Conservation (phyloP, 352 stramenopile genomes). For the Phytophthora sp. region DNA sequence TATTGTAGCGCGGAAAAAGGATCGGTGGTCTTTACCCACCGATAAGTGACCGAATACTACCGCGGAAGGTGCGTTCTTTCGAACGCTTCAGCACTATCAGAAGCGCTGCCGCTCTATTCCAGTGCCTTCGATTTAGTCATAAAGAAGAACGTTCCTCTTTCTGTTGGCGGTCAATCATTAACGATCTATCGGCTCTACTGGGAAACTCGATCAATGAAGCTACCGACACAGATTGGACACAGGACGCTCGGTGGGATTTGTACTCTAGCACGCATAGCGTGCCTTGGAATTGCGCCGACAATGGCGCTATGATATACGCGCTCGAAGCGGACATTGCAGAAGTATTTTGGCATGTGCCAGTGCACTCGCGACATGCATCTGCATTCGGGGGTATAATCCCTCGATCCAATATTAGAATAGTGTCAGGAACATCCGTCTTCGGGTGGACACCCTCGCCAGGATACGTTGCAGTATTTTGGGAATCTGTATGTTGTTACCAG, state of each 20-base stretch:
- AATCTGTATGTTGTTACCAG: not conserved
- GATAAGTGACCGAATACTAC: conserved; percentile 14
- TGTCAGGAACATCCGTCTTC: not conserved
- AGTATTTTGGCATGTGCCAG: not conserved
- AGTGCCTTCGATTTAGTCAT: conserved; percentile 15
- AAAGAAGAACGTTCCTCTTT: conserved; percentile 9
- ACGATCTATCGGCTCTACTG: conserved; percentile 10
- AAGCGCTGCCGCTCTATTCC: not conserved
- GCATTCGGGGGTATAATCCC: not conserved
- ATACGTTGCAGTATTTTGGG: not conserved
- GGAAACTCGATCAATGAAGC: not conserved
- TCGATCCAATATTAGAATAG: not conserved
- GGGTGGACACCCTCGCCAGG: not conserved
- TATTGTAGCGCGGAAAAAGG: not conserved
- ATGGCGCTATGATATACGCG: not conserved
- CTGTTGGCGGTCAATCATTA: conserved; percentile 15
- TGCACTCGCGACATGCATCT: not conserved
- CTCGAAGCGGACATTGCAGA: conserved; percentile 4
- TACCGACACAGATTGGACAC: not conserved
- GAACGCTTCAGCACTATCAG: not conserved
- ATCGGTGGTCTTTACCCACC: conserved; percentile 1
- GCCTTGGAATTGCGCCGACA: not conserved
- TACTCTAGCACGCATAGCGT: not conserved
- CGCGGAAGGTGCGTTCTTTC: conserved; percentile 1
- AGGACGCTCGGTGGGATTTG: not conserved